These are phyloP conservation scores for Fusarium ramigenum DNA, from an alignment of 2,329 filamentous ascomycete genomes.

Conservation along the genomic window DNA sequence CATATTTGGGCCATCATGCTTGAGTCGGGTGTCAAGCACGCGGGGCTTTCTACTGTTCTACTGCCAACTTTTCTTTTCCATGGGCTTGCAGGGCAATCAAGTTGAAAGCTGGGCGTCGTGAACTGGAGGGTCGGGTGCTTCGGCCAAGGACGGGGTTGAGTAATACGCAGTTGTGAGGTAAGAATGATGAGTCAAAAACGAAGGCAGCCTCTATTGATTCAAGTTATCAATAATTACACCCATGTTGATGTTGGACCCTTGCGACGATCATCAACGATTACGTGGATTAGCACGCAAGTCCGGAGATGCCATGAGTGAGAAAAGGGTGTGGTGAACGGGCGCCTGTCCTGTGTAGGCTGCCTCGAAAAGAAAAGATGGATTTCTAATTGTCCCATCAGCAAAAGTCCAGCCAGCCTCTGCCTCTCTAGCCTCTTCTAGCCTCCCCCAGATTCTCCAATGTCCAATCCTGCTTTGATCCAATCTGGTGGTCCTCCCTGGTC, in stretches of 20 bases:
- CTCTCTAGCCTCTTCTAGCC: neutral
- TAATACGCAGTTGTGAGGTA: slow-evolving; percentile 18
- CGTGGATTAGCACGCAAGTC: slow-evolving; percentile 25
- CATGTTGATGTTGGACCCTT: slow-evolving; percentile 9
- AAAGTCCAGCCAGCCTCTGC: neutral
- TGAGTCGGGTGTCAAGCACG: slow-evolving; percentile 27
- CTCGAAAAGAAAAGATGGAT: neutral
- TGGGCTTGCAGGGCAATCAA: neutral
- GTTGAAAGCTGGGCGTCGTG: neutral
- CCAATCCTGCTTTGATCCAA: slow-evolving; percentile 29
- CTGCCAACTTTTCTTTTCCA: slow-evolving; percentile 23
- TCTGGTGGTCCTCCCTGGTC: slow-evolving; percentile 17
- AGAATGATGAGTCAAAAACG: slow-evolving; percentile 34
- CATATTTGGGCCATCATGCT: slow-evolving; percentile 33
- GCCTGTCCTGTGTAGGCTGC: slow-evolving; percentile 2
- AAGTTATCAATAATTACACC: neutral
- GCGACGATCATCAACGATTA: slow-evolving; percentile 30
- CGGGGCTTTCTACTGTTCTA: slow-evolving; percentile 3
- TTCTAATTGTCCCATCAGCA: slow-evolving; percentile 23
- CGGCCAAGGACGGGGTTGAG: slow-evolving; percentile 8
- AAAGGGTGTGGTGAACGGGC: slow-evolving; percentile 28
- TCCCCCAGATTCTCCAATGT: slow-evolving; percentile 17
- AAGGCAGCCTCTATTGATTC: slow-evolving; percentile 9
- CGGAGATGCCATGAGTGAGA: slow-evolving; percentile 2
- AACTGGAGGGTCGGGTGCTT: slow-evolving; percentile 29